Conservation (phyloP, 768 basidiomycete genomes). For the Phlebiopsis gigantea region DNA sequence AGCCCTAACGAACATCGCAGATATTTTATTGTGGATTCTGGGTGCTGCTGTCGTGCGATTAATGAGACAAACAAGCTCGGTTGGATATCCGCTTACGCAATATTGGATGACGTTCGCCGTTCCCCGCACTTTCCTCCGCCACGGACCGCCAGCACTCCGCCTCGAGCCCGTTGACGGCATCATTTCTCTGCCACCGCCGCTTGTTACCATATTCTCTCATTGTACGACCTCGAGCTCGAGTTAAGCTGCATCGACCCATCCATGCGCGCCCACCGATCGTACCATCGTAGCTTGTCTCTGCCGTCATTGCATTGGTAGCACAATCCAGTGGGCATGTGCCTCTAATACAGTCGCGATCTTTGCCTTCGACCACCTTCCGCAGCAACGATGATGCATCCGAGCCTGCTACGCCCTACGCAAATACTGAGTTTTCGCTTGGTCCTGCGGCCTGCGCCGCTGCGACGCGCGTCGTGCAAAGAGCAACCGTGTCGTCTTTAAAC, state of each 20-base stretch:
- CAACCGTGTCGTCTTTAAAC: background rate
- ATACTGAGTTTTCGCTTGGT: no score
- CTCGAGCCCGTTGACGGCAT: background rate
- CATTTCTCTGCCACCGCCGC: background rate
- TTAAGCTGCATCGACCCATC: background rate
- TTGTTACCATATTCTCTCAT: background rate
- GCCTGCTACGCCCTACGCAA: background rate
- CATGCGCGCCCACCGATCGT: background rate
- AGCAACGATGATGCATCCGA: background rate
- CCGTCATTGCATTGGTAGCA: background rate
- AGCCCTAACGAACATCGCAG: background rate
- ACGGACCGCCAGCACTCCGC: background rate
- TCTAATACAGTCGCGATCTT: background rate
- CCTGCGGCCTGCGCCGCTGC: no score
- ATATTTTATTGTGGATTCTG: background rate
- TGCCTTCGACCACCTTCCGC: background rate
- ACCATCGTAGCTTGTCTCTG: background rate
- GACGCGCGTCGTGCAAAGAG: no score
- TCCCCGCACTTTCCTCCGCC: background rate
- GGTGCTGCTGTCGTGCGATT: constrained; percentile 1
- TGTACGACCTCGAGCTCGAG: background rate
- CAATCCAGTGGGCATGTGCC: background rate
- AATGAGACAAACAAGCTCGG: constrained; percentile 5
- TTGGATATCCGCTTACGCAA: constrained; percentile 11
- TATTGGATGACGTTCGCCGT: background rate